These are phyloP conservation scores for Lactifluus piperatus DNA, from an alignment of 768 basidiomycete genomes.

Conservation along the genomic window DNA sequence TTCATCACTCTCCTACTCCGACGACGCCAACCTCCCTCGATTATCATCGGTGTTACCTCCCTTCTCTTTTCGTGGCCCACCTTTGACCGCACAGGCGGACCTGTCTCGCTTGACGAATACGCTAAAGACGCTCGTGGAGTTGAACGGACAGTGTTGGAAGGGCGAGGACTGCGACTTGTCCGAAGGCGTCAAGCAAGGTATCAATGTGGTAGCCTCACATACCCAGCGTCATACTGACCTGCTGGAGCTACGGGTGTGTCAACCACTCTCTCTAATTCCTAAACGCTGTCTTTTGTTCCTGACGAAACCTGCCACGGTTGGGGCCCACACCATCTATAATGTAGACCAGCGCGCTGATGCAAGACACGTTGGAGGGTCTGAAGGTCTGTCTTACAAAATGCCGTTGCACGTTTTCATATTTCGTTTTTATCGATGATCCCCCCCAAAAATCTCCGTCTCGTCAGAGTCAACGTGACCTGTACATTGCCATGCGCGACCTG, in stretches of 20 bases:
- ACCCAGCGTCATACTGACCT: conserved; percentile 64
- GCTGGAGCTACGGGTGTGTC: conserved; percentile 60
- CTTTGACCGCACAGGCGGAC: conserved; percentile 54
- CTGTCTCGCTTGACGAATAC: conserved; percentile 77
- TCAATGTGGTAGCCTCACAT: conserved; percentile 59
- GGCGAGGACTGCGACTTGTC: conserved; percentile 77
- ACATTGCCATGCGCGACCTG: conserved; percentile 78
- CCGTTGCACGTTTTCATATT: too few relatives aligned
- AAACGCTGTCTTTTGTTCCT: neutral
- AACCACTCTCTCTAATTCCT: neutral
- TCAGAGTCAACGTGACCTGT: conserved; percentile 76
- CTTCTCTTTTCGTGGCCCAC: conserved; percentile 14
- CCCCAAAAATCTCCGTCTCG: neutral
- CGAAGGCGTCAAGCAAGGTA: conserved; percentile 64
- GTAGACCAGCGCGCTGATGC: conserved; percentile 54
- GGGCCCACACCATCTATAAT: too few relatives aligned
- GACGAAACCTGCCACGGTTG: neutral
- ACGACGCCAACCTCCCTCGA: conserved; percentile 24
- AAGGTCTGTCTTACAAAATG: conserved; percentile 47
- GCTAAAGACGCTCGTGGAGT: conserved; percentile 66
- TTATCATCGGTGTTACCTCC: conserved; percentile 25
- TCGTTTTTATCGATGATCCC: neutral
- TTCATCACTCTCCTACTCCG: conserved; percentile 26
- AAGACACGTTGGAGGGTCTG: conserved; percentile 65
- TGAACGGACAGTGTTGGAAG: conserved; percentile 75